A percentile compares a stretch with the other conserved stretches of the same genome.
Evolutionary conservation across 768 basidiomycete genomes (phyloP).

Genomic region (Stropharia rugosoannulata): DNA sequence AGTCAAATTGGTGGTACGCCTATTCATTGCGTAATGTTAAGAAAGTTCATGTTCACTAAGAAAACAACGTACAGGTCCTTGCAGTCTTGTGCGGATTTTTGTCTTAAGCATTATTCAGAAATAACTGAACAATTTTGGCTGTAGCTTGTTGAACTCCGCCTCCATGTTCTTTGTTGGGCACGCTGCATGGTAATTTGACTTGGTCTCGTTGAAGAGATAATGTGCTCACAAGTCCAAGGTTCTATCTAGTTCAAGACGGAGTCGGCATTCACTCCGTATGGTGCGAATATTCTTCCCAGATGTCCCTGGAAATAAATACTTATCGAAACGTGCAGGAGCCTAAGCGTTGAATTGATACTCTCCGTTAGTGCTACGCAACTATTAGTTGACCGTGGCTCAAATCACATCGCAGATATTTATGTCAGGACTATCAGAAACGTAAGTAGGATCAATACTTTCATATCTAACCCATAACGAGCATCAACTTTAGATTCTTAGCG

Average conservation of each 20-base stretch:
- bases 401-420: conserved; percentile 27
- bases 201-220: neutral
- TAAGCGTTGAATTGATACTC: conserved; percentile 31
- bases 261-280: conserved; percentile 21
- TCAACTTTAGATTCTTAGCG: conserved; percentile 24
- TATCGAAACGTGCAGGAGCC: conserved; percentile 22
- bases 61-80: conserved; percentile 10
- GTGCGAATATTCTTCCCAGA: conserved; percentile 14
- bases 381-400: neutral
- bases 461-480: neutral
- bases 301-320: neutral
- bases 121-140: conserved; percentile 10
- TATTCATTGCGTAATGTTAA: neutral
- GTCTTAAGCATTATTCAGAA: neutral
- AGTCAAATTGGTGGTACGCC: conserved; percentile 26
- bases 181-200: conserved; percentile 26
- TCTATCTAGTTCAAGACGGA: conserved; percentile 28
- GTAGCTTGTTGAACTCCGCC: conserved; percentile 21
- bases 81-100: conserved; percentile 21
- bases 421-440: conserved; percentile 33
- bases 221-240: conserved; percentile 1
- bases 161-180: conserved; percentile 29
- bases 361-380: conserved; percentile 19
- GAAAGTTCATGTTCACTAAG: no score
- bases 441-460: conserved; percentile 1